Evolutionary conservation across 2,329 filamentous ascomycete genomes (phyloP).

Genomic region (Microcera coccophila): DNA sequence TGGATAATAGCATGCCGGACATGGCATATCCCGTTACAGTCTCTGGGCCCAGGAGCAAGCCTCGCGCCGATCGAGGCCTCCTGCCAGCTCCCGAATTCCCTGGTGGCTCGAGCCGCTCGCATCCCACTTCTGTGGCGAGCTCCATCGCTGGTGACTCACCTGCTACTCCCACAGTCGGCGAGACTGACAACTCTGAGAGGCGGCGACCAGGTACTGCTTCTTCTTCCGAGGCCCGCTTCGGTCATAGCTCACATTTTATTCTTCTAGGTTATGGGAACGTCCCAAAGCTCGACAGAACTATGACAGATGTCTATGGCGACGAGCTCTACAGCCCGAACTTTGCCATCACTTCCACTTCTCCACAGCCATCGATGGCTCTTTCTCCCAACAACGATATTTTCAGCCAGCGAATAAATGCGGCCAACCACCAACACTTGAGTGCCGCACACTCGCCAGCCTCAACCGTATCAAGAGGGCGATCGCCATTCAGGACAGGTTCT

Average conservation of each 20-base stretch:
- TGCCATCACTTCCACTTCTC: constrained; percentile 53
- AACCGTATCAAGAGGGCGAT: constrained; percentile 59
- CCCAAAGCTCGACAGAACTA: constrained; percentile 79
- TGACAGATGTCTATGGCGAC: constrained; percentile 80
- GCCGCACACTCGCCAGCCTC: constrained; percentile 52
- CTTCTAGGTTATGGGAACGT: constrained; percentile 49
- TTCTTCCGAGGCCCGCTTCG: constrained; percentile 4
- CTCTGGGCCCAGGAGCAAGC: constrained; percentile 33
- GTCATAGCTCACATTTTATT: constrained; percentile 56
- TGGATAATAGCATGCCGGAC: constrained; percentile 37
- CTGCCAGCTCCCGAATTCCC: constrained; percentile 46
- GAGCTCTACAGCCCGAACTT: constrained; percentile 76
- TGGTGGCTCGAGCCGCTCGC: constrained; percentile 41
- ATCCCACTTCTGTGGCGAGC: constrained; percentile 55
- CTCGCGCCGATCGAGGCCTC: constrained; percentile 40
- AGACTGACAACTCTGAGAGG: constrained; percentile 47
- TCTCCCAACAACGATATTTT: constrained; percentile 59
- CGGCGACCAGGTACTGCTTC: constrained; percentile 51
- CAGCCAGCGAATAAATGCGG: constrained; percentile 71
- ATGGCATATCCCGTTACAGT: constrained; percentile 41
- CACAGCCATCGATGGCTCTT: constrained; percentile 44
- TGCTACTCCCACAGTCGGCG: constrained; percentile 50
- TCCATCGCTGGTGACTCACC: constrained; percentile 57
- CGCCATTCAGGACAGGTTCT: constrained; percentile 75
- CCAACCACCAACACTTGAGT: constrained; percentile 68